Evolutionary conservation across 305 asterid species (phyloP).

Genomic region (Caryopteris hybrid): DNA sequence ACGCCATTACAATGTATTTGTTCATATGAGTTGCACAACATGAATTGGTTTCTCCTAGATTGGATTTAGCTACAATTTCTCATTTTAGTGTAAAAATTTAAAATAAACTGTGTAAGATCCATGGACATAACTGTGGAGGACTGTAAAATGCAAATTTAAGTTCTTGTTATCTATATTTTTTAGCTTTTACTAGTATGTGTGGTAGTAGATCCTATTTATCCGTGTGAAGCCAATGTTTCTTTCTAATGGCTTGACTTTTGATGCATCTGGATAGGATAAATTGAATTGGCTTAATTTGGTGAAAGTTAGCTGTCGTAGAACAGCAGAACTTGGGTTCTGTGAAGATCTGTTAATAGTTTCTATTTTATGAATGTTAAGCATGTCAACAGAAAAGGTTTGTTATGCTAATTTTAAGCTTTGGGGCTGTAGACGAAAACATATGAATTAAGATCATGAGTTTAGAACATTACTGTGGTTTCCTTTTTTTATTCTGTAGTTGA

Average conservation of each 20-base stretch:
- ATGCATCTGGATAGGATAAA: background rate
- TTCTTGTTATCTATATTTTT: background rate
- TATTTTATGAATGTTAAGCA: background rate
- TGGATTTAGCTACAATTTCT: background rate
- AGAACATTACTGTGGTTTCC: constrained; percentile 1
- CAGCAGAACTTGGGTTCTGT: background rate
- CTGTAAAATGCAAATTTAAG: background rate
- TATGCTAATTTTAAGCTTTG: background rate
- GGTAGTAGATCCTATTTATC: no score
- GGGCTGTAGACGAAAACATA: background rate
- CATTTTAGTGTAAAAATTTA: background rate
- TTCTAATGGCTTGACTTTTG: background rate
- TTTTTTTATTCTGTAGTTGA: background rate
- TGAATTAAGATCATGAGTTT: background rate
- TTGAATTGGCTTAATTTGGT: background rate
- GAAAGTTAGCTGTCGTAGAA: background rate
- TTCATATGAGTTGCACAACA: no score
- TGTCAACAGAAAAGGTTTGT: background rate
- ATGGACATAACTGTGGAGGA: background rate
- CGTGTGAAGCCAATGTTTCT: no score
- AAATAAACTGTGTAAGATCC: background rate
- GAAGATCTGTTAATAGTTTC: background rate
- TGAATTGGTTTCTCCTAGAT: no score
- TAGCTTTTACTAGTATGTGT: background rate
- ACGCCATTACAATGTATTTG: no score